Base-by-base conservation (phyloP, 768 basidiomycete species). In the Leccinum imitatum region DNA sequence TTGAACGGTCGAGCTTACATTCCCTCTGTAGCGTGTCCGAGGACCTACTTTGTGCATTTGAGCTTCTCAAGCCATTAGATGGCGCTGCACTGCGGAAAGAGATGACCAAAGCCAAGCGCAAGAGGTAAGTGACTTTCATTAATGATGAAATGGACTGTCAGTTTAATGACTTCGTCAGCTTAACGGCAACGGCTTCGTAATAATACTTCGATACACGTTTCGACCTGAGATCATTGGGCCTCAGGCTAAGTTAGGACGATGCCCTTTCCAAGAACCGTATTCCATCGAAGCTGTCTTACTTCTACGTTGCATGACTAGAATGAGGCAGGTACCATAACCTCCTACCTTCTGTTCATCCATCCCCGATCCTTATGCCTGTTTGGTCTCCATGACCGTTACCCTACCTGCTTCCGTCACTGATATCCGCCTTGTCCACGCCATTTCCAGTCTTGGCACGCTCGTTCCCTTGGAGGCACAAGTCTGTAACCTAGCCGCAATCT, bases 61-160 rank as follows among this genome's bases (percentile, higher is more conserved):
- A 99, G 75, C 79, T 98, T 55, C 84, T 99, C 60, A 98, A 98
- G 75, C 95, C 95, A 17, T 80, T 98, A 66, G 95, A 98, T 69
- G 93, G 92, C 8, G 90, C 94, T 25, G 95, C 95, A 30, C 77
- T 98, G 65, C 90, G 94, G 66, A 98, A 98, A 76, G 95, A 98
- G 75, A 97, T 98, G 95, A 95, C 93, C 46, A 97, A 97, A 77
- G 93, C 93, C 54, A 97, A 96, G 77, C 91, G 95, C 82, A 97
- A 97, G 83, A 96, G 93, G 93, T 91, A 61, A 63, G 67, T 23
- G 27, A 25, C 2, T 3, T 15, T 33, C 14, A 33, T 33, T 33
- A 27, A 17, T 53, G 21, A 33, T 21, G 4, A 21, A 39, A 31
- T 61, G 10, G 11, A 35, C 8, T 21, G 27, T 53, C 25, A 14